Evolutionary conservation across 2,329 filamentous ascomycete genomes (phyloP).

Genomic region (Sporothrix brasiliensis): DNA sequence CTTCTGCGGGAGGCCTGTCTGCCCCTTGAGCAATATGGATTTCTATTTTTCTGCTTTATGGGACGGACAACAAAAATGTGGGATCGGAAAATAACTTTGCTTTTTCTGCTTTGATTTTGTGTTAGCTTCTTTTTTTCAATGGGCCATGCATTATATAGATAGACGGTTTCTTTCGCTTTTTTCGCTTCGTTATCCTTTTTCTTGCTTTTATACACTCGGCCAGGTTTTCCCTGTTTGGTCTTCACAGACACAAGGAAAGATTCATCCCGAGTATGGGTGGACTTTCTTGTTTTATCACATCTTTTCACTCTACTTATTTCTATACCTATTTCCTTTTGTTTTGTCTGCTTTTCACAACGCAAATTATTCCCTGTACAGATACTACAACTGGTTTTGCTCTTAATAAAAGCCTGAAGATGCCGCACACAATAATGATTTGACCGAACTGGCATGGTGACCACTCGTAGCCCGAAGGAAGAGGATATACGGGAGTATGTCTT

Average conservation of each 20-base stretch:
- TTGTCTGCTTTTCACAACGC: conserved; percentile 12
- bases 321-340: conserved; percentile 28
- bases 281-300: not conserved
- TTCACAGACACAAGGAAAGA: conserved; percentile 12
- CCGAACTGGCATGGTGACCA: not conserved
- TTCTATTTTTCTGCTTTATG: conserved; percentile 17
- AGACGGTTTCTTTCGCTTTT: conserved; percentile 25
- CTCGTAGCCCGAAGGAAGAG: not conserved
- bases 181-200: not conserved
- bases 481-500: not conserved
- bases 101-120: conserved; percentile 16
- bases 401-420: conserved; percentile 5
- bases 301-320: not conserved
- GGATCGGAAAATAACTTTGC: conserved; percentile 33
- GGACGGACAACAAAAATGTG: conserved; percentile 31
- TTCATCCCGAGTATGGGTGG: not conserved
- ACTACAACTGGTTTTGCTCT: conserved; percentile 16
- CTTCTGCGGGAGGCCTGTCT: not conserved
- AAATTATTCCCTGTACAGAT: conserved; percentile 27
- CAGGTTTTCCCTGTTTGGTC: not conserved
- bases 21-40: not conserved
- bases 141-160: conserved; percentile 33
- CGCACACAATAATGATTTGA: not conserved
- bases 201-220: not conserved
- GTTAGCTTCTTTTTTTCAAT: not conserved